These are phyloP conservation scores for Mesotaenium endlicherianum DNA, from an alignment of 139 green algal species.

Conservation along the genomic window DNA sequence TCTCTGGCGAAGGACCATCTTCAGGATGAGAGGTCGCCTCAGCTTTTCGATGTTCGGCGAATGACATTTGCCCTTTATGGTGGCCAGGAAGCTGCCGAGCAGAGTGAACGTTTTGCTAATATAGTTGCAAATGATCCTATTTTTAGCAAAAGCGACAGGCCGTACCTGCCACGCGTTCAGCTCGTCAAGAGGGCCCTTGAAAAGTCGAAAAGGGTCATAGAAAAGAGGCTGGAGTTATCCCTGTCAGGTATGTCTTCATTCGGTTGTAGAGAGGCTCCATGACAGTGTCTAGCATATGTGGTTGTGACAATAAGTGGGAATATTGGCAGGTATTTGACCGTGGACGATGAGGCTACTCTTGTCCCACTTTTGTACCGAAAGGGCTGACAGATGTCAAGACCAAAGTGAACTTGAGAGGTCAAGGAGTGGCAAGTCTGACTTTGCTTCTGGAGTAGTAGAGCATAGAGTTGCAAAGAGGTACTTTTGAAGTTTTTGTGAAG, in stretches of 20 bases:
- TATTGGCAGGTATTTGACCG: background rate
- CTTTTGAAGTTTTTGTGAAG: no score
- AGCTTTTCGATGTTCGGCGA: background rate
- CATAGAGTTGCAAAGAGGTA: no score
- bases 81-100: background rate
- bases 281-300: background rate
- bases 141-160: background rate
- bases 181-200: background rate
- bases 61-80: background rate
- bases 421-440: background rate
- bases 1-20: background rate
- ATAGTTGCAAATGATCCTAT: background rate
- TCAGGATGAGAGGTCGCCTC: background rate
- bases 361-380: background rate
- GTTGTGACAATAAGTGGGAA: background rate
- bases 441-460: no score
- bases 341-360: background rate
- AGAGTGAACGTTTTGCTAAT: background rate
- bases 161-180: background rate
- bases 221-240: background rate
- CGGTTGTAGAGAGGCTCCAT: background rate
- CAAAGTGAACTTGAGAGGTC: background rate
- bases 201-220: background rate
- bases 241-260: conserved; percentile 1
- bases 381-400: background rate